These are phyloP conservation scores for Cupressus sempervirens DNA, from an alignment of 75 land plant species.

Conservation along the genomic window DNA sequence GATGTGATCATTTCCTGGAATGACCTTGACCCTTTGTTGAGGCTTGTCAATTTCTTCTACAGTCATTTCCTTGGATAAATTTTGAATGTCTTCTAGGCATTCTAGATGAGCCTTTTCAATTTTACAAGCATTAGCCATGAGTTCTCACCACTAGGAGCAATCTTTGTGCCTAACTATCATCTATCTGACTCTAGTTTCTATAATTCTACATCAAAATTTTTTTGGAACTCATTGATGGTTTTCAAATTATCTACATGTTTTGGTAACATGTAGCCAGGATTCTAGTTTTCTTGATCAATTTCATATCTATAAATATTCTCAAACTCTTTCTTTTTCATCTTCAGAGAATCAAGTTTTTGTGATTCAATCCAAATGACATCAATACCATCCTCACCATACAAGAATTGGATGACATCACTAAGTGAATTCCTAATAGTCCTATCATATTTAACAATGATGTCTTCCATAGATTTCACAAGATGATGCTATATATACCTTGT, in stretches of 20 bases:
- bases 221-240: slow-evolving; percentile 84
- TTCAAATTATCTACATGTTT: slow-evolving; percentile 89
- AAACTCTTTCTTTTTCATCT: slow-evolving; percentile 83
- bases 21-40: slow-evolving; percentile 80
- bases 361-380: too few relatives aligned
- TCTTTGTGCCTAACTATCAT: slow-evolving; percentile 74
- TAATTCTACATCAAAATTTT: slow-evolving; percentile 94
- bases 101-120: slow-evolving; percentile 83
- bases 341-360: slow-evolving; percentile 89
- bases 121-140: slow-evolving; percentile 88
- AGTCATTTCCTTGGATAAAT: slow-evolving; percentile 74
- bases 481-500: too few relatives aligned
- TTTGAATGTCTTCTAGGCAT: slow-evolving; percentile 94
- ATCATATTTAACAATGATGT: too few relatives aligned
- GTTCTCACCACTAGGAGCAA: too few relatives aligned
- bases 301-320: slow-evolving; percentile 70
- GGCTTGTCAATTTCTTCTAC: slow-evolving; percentile 89
- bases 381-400: too few relatives aligned
- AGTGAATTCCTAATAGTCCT: too few relatives aligned
- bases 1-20: slow-evolving; percentile 76
- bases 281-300: slow-evolving; percentile 79
- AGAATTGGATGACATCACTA: too few relatives aligned
- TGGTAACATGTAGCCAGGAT: slow-evolving; percentile 81
- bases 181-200: slow-evolving; percentile 82
- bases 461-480: too few relatives aligned